phyloP scores from a whole-genome alignment of 2,329 filamentous ascomycete genomes.

The Orbilia ellipsospora region DNA sequence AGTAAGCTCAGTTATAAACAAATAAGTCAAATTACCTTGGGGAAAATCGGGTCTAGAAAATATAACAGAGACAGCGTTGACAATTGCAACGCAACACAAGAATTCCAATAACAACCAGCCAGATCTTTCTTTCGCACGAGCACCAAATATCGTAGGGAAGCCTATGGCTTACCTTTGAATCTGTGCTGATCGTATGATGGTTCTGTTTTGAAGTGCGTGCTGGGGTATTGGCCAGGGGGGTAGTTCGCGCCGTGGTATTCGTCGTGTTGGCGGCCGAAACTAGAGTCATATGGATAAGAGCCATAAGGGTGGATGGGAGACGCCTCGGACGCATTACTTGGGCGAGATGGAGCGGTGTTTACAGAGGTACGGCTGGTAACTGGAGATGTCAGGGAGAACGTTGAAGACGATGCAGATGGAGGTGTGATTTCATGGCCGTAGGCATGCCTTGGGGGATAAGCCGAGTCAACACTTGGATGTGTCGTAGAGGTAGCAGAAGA shows the following conservation, averaged over 20 bases:
- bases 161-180: conserved; percentile 55
- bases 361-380: conserved; percentile 27
- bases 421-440: conserved; percentile 43
- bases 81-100: conserved; percentile 55
- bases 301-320: conserved; percentile 44
- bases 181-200: conserved; percentile 50
- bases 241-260: conserved; percentile 39
- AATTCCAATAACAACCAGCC: conserved; percentile 52
- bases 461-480: conserved; percentile 39
- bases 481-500: conserved; percentile 49
- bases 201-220: conserved; percentile 36
- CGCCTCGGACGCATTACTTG: conserved; percentile 33
- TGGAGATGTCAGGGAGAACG: conserved; percentile 47
- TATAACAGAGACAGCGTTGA: conserved; percentile 32
- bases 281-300: conserved; percentile 46
- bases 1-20: conserved; percentile 54
- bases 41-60: conserved; percentile 42
- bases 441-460: conserved; percentile 29
- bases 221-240: conserved; percentile 34
- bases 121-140: conserved; percentile 45
- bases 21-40: conserved; percentile 37
- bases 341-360: conserved; percentile 23
- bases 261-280: conserved; percentile 34
- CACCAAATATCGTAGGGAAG: conserved; percentile 56
- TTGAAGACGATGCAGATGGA: conserved; percentile 34